Conservation (phyloP, 2,329 filamentous ascomycete genomes). For the Phialemoniopsis sp. region DNA sequence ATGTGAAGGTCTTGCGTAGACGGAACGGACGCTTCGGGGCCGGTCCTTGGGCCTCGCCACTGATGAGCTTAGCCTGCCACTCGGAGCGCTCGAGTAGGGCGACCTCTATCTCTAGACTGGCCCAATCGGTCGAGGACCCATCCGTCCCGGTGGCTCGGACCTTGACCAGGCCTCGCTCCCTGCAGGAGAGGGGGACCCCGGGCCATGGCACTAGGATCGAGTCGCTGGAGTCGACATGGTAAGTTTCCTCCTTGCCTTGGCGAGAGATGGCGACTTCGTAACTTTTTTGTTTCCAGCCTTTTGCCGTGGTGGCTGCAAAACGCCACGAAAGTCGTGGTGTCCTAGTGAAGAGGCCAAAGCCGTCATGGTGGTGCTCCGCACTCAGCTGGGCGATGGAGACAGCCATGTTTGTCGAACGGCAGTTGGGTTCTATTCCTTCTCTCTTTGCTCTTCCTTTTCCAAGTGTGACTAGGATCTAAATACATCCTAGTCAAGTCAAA, state of each 20-base stretch:
- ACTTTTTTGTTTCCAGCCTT: conserved; percentile 3
- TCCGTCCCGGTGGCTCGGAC: conserved; percentile 2
- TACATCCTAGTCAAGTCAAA: too few relatives aligned
- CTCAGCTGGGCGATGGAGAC: conserved; percentile 8
- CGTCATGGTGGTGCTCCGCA: conserved; percentile 3
- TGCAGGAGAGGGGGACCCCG: conserved; percentile 2
- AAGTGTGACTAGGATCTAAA: too few relatives aligned
- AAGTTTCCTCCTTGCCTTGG: background rate
- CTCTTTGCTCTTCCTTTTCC: too few relatives aligned
- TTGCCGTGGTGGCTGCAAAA: conserved; percentile 1
- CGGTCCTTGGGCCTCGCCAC: background rate
- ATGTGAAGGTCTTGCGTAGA: background rate
- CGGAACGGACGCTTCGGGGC: background rate
- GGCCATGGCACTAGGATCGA: conserved; percentile 7
- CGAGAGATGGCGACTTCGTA: conserved; percentile 4
- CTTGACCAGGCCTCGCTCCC: conserved; percentile 2
- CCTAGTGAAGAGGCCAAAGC: conserved; percentile 3
- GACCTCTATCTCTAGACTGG: conserved; percentile 17
- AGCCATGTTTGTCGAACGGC: too few relatives aligned
- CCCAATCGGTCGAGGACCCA: background rate
- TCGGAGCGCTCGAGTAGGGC: conserved; percentile 1
- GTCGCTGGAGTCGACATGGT: conserved; percentile 1
- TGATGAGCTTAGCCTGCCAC: background rate
- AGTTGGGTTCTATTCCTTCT: too few relatives aligned
- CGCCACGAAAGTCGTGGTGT: conserved; percentile 8